These are phyloP conservation scores for Nymphaea thermarum DNA, from an alignment of 164 flowering plant species.

Conservation along the genomic window DNA sequence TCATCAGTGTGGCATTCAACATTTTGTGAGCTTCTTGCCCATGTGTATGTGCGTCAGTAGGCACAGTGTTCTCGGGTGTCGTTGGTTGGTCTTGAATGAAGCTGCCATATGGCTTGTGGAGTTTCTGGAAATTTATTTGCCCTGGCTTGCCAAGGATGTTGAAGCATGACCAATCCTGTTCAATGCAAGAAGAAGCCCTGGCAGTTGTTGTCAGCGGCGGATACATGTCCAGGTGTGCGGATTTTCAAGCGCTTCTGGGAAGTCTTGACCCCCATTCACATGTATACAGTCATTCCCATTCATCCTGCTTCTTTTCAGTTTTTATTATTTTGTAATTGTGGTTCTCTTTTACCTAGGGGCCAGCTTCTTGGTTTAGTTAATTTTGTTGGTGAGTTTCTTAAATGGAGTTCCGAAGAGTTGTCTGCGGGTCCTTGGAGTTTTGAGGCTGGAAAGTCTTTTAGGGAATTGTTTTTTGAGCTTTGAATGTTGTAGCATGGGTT, in stretches of 20 bases:
- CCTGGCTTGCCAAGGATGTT: not conserved
- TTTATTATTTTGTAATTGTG: not conserved
- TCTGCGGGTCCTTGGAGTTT: not conserved
- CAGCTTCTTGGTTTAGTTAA: not conserved
- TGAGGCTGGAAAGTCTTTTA: not conserved
- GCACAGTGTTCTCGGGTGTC: not conserved
- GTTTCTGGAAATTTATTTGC: not conserved
- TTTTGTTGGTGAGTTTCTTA: not conserved
- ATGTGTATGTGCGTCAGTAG: not conserved
- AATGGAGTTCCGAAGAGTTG: not conserved
- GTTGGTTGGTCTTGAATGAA: not conserved
- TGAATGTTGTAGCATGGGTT: too few species aligned
- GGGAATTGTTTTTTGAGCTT: too few species aligned
- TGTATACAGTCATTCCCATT: not conserved
- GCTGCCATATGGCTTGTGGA: not conserved
- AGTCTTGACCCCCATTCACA: not conserved
- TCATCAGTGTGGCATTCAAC: not conserved
- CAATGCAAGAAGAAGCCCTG: not conserved
- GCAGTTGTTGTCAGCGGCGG: not conserved
- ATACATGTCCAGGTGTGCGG: not conserved
- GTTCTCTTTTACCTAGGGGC: not conserved
- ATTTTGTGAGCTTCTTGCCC: not conserved
- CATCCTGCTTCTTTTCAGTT: not conserved
- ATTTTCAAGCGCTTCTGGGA: not conserved
- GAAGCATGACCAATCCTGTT: not conserved